Percentiles rank a stretch among this genome's conserved stretches.
Conservation (phyloP, 108 stramenopile species). For the Pseudonitzschia multiseries region DNA sequence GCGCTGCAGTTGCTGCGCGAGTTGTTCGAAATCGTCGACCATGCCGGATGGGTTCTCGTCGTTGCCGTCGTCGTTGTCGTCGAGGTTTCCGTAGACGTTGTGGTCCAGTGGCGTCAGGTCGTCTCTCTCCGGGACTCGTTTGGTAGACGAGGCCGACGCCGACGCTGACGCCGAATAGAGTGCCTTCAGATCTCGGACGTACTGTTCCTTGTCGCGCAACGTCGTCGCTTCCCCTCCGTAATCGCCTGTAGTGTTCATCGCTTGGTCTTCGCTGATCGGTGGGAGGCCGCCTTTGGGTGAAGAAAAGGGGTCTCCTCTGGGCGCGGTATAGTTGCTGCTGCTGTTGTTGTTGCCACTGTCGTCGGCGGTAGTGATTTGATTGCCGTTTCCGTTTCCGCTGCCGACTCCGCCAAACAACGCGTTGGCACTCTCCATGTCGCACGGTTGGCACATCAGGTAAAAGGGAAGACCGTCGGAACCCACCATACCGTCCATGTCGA, state of each 20-base stretch:
- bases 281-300: slow-evolving; percentile 1
- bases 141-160: too few relatives aligned
- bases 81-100: slow-evolving; percentile 7
- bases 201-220: not conserved
- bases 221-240: not conserved
- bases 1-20: not conserved
- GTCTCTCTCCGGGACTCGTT: not conserved
- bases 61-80: not conserved
- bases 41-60: not conserved
- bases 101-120: slow-evolving; percentile 13
- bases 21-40: not conserved
- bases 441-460: slow-evolving; percentile 33
- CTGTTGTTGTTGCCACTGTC: too few relatives aligned
- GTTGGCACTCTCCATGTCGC: slow-evolving; percentile 2
- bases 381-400: slow-evolving; percentile 4
- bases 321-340: not conserved
- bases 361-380: not conserved
- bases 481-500: not conserved
- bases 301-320: slow-evolving; percentile 10
- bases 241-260: slow-evolving; percentile 2
- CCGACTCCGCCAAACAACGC: not conserved
- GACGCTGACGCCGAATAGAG: slow-evolving; percentile 8
- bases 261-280: slow-evolving; percentile 22
- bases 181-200: slow-evolving; percentile 1
- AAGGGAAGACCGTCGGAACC: slow-evolving; percentile 25